phyloP scores from a whole-genome alignment of 139 green algal species.

The Edaphochlamys debaryana region DNA sequence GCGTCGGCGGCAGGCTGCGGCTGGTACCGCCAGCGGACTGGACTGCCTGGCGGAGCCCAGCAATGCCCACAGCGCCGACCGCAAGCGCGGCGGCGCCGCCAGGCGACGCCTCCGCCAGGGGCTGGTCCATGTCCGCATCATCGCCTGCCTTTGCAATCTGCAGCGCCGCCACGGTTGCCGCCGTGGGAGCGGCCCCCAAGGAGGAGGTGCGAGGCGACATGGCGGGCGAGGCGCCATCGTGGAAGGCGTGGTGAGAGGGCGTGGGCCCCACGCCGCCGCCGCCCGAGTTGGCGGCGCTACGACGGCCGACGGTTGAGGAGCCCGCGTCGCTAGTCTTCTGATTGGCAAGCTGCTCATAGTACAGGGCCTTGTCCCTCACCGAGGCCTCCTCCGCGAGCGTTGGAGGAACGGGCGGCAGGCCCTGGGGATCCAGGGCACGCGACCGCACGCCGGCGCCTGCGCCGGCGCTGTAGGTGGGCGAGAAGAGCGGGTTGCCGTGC shows the following conservation, averaged over 20 bases:
- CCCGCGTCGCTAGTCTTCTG: background rate
- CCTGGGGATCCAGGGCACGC: background rate
- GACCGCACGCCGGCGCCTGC: too few species aligned
- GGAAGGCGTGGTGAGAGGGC: too few species aligned
- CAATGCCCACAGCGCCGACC: constrained; percentile 3
- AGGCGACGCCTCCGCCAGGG: background rate
- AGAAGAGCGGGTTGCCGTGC: too few species aligned
- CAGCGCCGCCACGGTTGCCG: background rate
- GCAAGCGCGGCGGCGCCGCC: background rate
- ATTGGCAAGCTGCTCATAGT: constrained; percentile 32
- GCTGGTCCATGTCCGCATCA: background rate
- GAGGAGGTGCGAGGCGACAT: too few species aligned
- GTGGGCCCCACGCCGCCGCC: too few species aligned
- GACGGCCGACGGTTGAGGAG: background rate
- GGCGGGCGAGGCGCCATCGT: background rate
- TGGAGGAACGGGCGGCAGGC: background rate
- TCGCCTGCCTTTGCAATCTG: background rate
- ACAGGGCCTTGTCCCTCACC: constrained; percentile 35
- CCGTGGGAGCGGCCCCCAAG: too few species aligned
- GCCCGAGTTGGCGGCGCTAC: background rate
- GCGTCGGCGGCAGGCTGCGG: background rate
- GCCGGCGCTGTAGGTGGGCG: background rate
- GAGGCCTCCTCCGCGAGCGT: constrained; percentile 13
- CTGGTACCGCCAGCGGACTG: background rate
- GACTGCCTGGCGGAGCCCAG: background rate